phyloP scores from a whole-genome alignment of 2,329 filamentous ascomycete genomes.

The Fusarium sp. region DNA sequence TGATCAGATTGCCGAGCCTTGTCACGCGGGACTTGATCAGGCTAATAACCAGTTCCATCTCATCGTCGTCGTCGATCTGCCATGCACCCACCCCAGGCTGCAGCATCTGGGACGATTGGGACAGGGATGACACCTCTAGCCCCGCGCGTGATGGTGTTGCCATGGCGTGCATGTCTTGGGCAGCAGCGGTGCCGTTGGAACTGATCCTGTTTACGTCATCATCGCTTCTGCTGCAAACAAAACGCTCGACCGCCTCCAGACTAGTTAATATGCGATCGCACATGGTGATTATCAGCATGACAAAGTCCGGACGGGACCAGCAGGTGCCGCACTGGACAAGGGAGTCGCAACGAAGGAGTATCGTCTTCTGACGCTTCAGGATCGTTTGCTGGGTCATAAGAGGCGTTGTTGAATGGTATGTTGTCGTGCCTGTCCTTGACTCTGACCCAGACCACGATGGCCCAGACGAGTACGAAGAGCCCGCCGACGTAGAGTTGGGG shows the following conservation, averaged over 20 bases:
- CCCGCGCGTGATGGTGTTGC: neutral
- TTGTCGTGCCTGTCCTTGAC: neutral
- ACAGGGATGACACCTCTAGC: neutral
- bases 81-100: neutral
- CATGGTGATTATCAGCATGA: neutral
- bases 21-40: neutral
- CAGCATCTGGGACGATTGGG: neutral
- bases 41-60: neutral
- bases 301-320: neutral
- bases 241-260: neutral
- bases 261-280: neutral
- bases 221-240: neutral
- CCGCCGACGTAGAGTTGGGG: neutral
- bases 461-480: neutral
- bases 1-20: neutral
- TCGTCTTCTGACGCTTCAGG: neutral
- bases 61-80: neutral
- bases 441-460: neutral
- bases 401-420: rapidly evolving
- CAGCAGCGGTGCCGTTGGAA: neutral
- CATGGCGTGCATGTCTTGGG: neutral
- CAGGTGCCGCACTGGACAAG: rapidly evolving
- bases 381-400: neutral
- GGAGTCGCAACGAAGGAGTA: neutral
- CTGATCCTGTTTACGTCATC: neutral